phyloP scores from a whole-genome alignment of 2,329 filamentous ascomycete genomes.

The Diaporthe sp. region DNA sequence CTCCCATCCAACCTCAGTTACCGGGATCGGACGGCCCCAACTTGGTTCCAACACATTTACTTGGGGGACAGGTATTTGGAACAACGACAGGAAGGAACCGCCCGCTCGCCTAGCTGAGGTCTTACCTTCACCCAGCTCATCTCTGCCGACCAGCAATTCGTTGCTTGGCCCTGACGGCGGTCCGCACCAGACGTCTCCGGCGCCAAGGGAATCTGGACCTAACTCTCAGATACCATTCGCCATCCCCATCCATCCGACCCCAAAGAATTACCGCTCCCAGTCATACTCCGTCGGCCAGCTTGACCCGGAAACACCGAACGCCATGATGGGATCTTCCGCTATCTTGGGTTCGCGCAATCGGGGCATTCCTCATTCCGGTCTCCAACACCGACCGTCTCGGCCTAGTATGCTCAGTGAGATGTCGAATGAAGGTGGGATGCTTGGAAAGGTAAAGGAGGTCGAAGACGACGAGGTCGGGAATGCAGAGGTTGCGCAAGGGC shows the following conservation, averaged over 20 bases:
- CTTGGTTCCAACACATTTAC: conserved; percentile 67
- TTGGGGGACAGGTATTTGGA: conserved; percentile 89
- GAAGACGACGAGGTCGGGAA: conserved; percentile 74
- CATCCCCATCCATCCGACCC: conserved; percentile 89
- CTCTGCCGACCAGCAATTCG: conserved; percentile 58
- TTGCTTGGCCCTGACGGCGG: conserved; percentile 65
- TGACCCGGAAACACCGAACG: conserved; percentile 72
- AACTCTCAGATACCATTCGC: conserved; percentile 84
- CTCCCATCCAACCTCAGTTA: conserved; percentile 63
- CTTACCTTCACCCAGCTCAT: conserved; percentile 80
- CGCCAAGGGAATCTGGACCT: conserved; percentile 64
- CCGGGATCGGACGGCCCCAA: conserved; percentile 62
- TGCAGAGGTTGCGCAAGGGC: conserved; percentile 49
- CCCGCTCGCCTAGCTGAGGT: conserved; percentile 82
- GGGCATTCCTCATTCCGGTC: conserved; percentile 71
- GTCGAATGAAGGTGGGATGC: conserved; percentile 72
- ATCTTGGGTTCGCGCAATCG: conserved; percentile 66
- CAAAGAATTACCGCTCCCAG: conserved; percentile 94
- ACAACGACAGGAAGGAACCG: conserved; percentile 81
- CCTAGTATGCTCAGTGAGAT: conserved; percentile 83
- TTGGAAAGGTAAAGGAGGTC: conserved; percentile 79
- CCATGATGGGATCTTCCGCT: conserved; percentile 61
- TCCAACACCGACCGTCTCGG: conserved; percentile 86
- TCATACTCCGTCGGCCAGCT: conserved; percentile 96
- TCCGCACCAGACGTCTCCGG: conserved; percentile 64